Conservation (phyloP, 2,329 filamentous ascomycete species). For the Lachnellula hyalina region DNA sequence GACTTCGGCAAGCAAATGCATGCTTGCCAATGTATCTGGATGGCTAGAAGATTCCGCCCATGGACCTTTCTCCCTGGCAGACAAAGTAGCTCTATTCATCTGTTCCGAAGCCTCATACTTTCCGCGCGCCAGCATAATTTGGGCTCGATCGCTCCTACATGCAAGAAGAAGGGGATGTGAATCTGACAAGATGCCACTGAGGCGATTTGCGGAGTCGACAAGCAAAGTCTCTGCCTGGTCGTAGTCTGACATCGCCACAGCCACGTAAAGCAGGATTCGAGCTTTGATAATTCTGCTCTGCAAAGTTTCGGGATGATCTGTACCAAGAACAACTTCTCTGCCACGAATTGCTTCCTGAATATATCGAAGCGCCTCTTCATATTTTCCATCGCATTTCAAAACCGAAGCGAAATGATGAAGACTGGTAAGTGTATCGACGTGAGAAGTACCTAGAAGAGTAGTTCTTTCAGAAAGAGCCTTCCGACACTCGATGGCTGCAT, state of each 20-base stretch:
- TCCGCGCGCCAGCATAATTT: conserved; percentile 19
- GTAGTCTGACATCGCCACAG: conserved; percentile 16
- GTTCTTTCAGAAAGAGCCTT: conserved; percentile 19
- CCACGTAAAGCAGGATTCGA: conserved; percentile 16
- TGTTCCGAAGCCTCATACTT: conserved; percentile 22
- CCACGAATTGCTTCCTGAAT: conserved; percentile 19
- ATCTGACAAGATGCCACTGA: conserved; percentile 15
- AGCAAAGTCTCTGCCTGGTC: conserved; percentile 21
- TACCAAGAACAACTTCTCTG: conserved; percentile 16
- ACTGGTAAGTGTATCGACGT: conserved; percentile 21
- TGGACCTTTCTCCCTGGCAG: conserved; percentile 17
- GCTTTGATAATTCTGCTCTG: conserved; percentile 22
- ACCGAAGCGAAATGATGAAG: conserved; percentile 20
- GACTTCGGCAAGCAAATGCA: conserved; percentile 22
- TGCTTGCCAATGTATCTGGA: conserved; percentile 25
- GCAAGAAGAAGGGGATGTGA: conserved; percentile 20
- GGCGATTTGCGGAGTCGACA: conserved; percentile 12
- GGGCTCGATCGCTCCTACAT: conserved; percentile 21
- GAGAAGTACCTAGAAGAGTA: conserved; percentile 15
- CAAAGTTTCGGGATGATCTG: conserved; percentile 22
- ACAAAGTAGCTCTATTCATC: conserved; percentile 17
- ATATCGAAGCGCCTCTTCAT: conserved; percentile 19
- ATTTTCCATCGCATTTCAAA: conserved; percentile 17
- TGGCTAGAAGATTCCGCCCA: conserved; percentile 22
- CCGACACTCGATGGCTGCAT: conserved; percentile 17